Percentiles rank a stretch among this genome's conserved stretches.
Conservation (phyloP, 1,284 basidiomycete species). For the Moesziomyces sp. region DNA sequence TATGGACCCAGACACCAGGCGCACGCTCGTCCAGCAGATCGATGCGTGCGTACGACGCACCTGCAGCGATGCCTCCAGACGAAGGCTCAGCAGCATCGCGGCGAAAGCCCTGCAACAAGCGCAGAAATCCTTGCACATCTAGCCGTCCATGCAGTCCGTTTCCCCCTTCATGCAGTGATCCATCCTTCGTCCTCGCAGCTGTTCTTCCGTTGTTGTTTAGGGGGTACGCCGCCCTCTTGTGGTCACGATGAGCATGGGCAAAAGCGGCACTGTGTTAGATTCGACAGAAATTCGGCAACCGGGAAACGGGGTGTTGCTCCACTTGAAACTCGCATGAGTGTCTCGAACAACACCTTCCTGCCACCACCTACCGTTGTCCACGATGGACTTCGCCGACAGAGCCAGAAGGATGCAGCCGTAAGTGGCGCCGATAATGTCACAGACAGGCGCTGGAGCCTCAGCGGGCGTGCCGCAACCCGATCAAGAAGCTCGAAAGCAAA, state of each 20-base stretch:
- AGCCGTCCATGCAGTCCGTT: background rate
- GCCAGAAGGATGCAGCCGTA: background rate
- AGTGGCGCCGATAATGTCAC: background rate
- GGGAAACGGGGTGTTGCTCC: background rate
- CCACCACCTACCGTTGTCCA: background rate
- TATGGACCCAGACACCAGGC: slow-evolving; percentile 9
- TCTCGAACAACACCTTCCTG: background rate
- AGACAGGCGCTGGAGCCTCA: background rate
- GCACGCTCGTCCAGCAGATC: slow-evolving; percentile 13
- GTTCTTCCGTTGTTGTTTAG: too few species aligned
- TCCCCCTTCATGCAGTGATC: too few species aligned
- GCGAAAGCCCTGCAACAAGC: slow-evolving; percentile 13
- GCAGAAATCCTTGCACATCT: slow-evolving; percentile 19
- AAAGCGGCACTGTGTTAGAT: background rate
- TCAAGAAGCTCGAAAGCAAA: background rate
- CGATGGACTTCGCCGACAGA: background rate
- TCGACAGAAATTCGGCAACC: background rate
- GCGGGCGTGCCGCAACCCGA: background rate
- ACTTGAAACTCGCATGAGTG: background rate
- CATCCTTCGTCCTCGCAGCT: too few species aligned
- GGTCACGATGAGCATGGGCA: too few species aligned
- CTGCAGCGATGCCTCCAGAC: slow-evolving; percentile 2
- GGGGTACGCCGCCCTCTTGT: too few species aligned
- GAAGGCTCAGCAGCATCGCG: slow-evolving; percentile 7
- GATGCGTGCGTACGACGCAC: slow-evolving; percentile 2